Conservation (phyloP, 2,329 filamentous ascomycete genomes). For the Periconia sp. region DNA sequence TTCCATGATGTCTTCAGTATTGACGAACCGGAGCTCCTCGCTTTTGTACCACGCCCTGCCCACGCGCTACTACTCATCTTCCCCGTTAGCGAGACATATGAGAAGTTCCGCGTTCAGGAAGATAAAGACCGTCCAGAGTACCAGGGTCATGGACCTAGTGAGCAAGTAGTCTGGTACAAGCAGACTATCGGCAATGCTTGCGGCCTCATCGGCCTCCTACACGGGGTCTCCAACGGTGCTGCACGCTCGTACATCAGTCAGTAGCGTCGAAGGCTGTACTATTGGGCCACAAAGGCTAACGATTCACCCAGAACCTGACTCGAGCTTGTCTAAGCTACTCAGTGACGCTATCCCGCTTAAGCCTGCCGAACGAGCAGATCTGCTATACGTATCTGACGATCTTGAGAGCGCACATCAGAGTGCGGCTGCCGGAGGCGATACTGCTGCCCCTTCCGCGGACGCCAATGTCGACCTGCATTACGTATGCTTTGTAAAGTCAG, state of each 20-base stretch:
- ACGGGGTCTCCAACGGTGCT: conserved; percentile 81
- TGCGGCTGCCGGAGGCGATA: conserved; percentile 80
- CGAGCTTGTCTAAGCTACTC: conserved; percentile 70
- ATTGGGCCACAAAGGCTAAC: no score
- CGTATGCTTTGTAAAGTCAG: conserved; percentile 86
- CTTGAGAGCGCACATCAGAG: conserved; percentile 80
- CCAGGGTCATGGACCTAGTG: conserved; percentile 66
- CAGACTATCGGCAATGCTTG: conserved; percentile 97
- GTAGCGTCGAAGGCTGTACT: conserved; percentile 10
- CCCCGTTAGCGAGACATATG: conserved; percentile 80
- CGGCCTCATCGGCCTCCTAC: conserved; percentile 87
- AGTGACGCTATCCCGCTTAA: conserved; percentile 71
- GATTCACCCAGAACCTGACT: conserved; percentile 49
- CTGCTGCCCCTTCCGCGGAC: conserved; percentile 75
- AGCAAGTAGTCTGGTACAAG: conserved; percentile 91
- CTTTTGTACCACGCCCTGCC: conserved; percentile 86
- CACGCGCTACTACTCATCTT: conserved; percentile 91
- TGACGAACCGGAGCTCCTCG: conserved; percentile 81
- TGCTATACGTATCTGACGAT: conserved; percentile 77
- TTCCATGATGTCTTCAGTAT: conserved; percentile 94
- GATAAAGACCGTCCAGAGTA: conserved; percentile 71
- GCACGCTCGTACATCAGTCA: conserved; percentile 56
- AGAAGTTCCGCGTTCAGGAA: conserved; percentile 75
- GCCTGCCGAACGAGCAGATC: conserved; percentile 69
- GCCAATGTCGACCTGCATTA: conserved; percentile 92